Percentiles rank a stretch among this genome's conserved stretches.
phyloP scores from a whole-genome alignment of 192 early-diverging fungal genomes.

The Ambispora gerdemannii region DNA sequence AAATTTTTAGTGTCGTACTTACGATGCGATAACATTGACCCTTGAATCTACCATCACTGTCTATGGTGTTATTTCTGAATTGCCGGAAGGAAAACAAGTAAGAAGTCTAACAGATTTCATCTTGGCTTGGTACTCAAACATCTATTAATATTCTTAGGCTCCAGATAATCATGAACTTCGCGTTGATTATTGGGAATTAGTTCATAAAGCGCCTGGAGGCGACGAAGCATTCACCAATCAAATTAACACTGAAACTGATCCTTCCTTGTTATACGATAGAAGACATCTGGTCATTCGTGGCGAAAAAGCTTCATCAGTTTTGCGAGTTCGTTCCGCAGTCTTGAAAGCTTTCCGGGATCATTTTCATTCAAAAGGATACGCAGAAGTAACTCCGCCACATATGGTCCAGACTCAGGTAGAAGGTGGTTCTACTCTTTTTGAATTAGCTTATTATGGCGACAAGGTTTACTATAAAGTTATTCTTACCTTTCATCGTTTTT shows the following conservation, averaged over 20 bases:
- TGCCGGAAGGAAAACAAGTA: constrained; percentile 91
- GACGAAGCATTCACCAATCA: constrained; percentile 91
- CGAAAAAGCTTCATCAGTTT: constrained; percentile 79
- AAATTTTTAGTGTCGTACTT: constrained; percentile 85
- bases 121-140: background rate
- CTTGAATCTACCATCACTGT: constrained; percentile 90
- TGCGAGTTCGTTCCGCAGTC: constrained; percentile 81
- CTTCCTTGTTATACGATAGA: constrained; percentile 82
- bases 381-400: constrained; percentile 95
- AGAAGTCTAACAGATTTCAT: constrained; percentile 17
- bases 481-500: background rate
- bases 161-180: constrained; percentile 93
- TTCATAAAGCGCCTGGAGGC: constrained; percentile 90
- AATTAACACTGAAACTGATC: constrained; percentile 85
- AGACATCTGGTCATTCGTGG: constrained; percentile 97
- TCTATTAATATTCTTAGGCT: constrained; percentile 52
- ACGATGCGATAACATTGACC: constrained; percentile 89
- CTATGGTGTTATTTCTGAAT: constrained; percentile 79
- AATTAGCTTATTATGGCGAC: constrained; percentile 95
- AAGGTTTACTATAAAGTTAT: constrained; percentile 42
- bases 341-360: constrained; percentile 95
- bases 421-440: constrained; percentile 93
- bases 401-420: constrained; percentile 99
- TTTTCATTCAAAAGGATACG: constrained; percentile 74
- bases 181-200: constrained; percentile 94